phyloP scores from a whole-genome alignment of 495 filamentous ascomycete species.

The Pyrenopolyporus hunteri region DNA sequence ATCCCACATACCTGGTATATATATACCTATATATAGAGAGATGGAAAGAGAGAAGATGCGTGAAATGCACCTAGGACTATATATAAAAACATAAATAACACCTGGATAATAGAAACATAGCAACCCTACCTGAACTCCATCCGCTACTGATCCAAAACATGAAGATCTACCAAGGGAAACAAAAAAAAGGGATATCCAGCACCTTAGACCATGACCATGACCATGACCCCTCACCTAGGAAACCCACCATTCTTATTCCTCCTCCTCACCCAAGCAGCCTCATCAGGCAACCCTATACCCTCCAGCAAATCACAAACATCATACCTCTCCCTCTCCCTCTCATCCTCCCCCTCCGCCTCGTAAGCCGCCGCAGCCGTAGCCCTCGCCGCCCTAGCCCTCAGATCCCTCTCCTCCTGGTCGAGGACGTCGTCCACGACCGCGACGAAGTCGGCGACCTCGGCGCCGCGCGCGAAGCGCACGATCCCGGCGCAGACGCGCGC shows the following conservation, averaged over 20 bases:
- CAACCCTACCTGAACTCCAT: too few relatives aligned
- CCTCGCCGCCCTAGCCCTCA: background rate
- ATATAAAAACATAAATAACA: too few relatives aligned
- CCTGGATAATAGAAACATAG: too few relatives aligned
- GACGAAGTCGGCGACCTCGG: slow-evolving; percentile 2
- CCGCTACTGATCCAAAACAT: too few relatives aligned
- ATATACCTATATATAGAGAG: too few relatives aligned
- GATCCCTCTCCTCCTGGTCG: slow-evolving; percentile 19
- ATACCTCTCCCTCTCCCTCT: slow-evolving; percentile 9
- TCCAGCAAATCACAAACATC: slow-evolving; percentile 38
- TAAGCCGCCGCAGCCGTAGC: background rate
- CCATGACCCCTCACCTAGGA: slow-evolving; percentile 2
- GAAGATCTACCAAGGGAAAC: background rate
- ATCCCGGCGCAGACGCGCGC: slow-evolving; percentile 41
- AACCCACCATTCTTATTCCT: slow-evolving; percentile 5
- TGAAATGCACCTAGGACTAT: too few relatives aligned
- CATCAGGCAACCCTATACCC: slow-evolving; percentile 31
- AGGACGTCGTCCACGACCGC: slow-evolving; percentile 7
- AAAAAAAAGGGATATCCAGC: background rate
- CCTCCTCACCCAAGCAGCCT: slow-evolving; percentile 22
- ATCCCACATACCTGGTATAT: too few relatives aligned
- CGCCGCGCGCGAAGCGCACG: slow-evolving; percentile 30
- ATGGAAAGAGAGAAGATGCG: too few relatives aligned
- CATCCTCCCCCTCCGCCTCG: background rate
- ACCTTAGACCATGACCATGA: background rate